Evolutionary conservation across 2,329 filamentous ascomycete species (phyloP).

Genomic region (Arthroderma sp.): DNA sequence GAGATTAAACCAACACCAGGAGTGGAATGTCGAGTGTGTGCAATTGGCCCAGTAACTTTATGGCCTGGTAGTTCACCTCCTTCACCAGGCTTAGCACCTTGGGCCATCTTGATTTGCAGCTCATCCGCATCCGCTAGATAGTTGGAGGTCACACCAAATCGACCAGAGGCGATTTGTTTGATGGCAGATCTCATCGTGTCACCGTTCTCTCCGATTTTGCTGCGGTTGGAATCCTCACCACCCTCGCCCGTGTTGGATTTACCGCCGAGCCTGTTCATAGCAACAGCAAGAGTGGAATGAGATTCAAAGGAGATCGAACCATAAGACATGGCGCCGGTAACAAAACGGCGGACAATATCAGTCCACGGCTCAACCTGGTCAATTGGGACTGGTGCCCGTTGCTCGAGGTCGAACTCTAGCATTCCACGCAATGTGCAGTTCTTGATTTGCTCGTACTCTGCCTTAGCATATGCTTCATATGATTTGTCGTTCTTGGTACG

Average conservation of each 20-base stretch:
- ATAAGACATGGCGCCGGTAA: constrained; percentile 96
- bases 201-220: constrained; percentile 72
- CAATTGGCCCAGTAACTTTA: constrained; percentile 91
- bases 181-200: constrained; percentile 96
- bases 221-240: constrained; percentile 89
- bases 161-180: constrained; percentile 91
- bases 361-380: constrained; percentile 98
- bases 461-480: constrained; percentile 87
- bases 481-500: constrained; percentile 97
- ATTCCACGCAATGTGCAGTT: constrained; percentile 87
- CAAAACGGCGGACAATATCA: constrained; percentile 91
- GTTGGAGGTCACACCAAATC: constrained; percentile 90
- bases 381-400: constrained; percentile 71
- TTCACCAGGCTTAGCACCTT: constrained; percentile 94
- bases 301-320: constrained; percentile 98
- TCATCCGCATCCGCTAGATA: constrained; percentile 93
- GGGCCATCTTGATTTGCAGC: constrained; percentile 98
- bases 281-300: constrained; percentile 86
- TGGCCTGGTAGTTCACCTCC: constrained; percentile 94
- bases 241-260: constrained; percentile 98
- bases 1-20: constrained; percentile 94
- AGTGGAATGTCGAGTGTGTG: constrained; percentile 87
- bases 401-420: constrained; percentile 92
- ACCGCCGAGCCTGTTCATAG: constrained; percentile 91
- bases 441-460: constrained; percentile 94